A percentile compares a stretch with the other conserved stretches of the same genome.
Evolutionary conservation across 257 asterid genomes (phyloP).

Genomic region (Capsicum rhomboideum): DNA sequence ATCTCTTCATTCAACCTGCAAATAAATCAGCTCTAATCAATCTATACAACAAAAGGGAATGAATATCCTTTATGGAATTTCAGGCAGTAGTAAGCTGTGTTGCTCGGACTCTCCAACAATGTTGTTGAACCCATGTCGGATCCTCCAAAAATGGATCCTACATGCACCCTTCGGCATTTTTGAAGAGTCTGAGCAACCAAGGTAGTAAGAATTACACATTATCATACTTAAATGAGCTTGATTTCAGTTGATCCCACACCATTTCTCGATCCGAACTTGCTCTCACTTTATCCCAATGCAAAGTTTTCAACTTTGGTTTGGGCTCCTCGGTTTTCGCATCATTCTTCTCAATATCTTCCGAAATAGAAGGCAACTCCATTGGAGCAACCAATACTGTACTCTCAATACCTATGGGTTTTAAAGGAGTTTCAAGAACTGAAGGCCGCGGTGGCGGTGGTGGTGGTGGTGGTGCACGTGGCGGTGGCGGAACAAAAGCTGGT

Average conservation of each 20-base stretch:
- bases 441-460: conserved; percentile 9
- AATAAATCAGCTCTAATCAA: not conserved
- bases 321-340: not conserved
- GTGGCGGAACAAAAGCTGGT: not conserved
- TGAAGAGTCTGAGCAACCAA: too few species aligned
- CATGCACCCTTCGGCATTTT: too few species aligned
- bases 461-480: not conserved
- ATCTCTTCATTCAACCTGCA: conserved; percentile 24
- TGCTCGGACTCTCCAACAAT: too few species aligned
- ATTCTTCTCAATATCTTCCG: not conserved
- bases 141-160: too few species aligned
- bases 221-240: conserved; percentile 23
- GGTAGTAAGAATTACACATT: not conserved
- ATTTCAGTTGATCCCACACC: conserved; percentile 27
- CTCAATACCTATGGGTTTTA: not conserved
- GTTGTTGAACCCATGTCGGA: too few species aligned
- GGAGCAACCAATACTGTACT: conserved; percentile 3
- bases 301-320: conserved; percentile 20
- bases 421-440: not conserved
- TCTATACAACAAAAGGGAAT: not conserved
- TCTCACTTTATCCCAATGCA: conserved; percentile 28
- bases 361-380: not conserved
- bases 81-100: not conserved
- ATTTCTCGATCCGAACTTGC: conserved; percentile 23
- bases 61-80: not conserved